These are phyloP conservation scores for Sugiyamaella sp. DNA, from an alignment of 1,139 yeast genomes.

Conservation along the genomic window DNA sequence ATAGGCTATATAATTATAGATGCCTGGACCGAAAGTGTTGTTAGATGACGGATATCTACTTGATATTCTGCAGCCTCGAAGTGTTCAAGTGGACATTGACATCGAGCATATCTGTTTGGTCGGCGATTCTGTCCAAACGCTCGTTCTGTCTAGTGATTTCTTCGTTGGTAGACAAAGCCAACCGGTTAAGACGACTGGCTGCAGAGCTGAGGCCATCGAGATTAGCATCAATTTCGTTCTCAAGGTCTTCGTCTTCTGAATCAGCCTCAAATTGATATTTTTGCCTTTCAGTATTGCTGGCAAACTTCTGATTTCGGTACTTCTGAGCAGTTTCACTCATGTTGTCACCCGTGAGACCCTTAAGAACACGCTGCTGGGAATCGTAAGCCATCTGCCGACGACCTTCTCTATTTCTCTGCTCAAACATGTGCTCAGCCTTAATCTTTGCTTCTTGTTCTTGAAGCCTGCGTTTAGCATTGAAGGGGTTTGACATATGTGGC, in stretches of 20 bases:
- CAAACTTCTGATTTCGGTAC: slow-evolving; percentile 41
- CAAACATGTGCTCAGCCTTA: slow-evolving; percentile 65
- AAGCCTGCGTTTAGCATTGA: slow-evolving; percentile 76
- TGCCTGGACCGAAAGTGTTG: not conserved
- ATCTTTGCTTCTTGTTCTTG: slow-evolving; percentile 75
- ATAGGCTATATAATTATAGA: not conserved
- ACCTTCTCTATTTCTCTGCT: slow-evolving; percentile 48
- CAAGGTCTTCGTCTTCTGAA: slow-evolving; percentile 63
- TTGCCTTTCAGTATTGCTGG: slow-evolving; percentile 43
- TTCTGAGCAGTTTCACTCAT: slow-evolving; percentile 44
- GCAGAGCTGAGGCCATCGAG: slow-evolving; percentile 54
- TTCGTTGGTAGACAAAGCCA: slow-evolving; percentile 56
- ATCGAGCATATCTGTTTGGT: slow-evolving; percentile 56
- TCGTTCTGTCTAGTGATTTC: slow-evolving; percentile 56
- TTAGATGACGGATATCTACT: slow-evolving; percentile 27
- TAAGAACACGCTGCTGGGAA: slow-evolving; percentile 54
- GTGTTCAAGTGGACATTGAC: slow-evolving; percentile 56
- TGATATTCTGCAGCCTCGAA: slow-evolving; percentile 46
- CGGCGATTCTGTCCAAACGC: slow-evolving; percentile 56
- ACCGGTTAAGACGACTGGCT: slow-evolving; percentile 52
- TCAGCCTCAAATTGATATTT: slow-evolving; percentile 62
- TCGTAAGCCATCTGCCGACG: slow-evolving; percentile 49
- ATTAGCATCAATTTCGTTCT: slow-evolving; percentile 58
- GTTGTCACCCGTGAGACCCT: slow-evolving; percentile 43
- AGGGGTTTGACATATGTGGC: slow-evolving; percentile 82